Evolutionary conservation across 345 rosid genomes (phyloP).

Genomic region (Pugionium dolabratum): DNA sequence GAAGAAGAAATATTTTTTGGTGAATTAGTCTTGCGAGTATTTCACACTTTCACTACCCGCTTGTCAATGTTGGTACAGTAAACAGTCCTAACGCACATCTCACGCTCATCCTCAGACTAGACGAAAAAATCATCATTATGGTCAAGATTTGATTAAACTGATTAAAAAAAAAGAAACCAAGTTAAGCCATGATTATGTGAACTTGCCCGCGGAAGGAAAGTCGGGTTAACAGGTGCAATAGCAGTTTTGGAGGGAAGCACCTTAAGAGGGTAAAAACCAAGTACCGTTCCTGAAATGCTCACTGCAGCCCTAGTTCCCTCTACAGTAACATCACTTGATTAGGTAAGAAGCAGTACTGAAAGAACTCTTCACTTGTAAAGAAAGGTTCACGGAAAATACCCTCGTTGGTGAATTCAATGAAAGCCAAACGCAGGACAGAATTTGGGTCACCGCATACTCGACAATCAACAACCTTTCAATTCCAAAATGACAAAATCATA

Average conservation of each 20-base stretch:
- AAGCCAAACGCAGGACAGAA: conserved; percentile 92
- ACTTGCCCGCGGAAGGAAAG: conserved; percentile 90
- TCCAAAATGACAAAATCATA: conserved; percentile 9
- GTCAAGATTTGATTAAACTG: neutral
- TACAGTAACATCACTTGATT: conserved; percentile 45
- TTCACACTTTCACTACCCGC: conserved; percentile 47
- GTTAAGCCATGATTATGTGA: conserved; percentile 16
- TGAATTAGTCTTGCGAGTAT: no score
- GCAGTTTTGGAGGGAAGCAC: conserved; percentile 99
- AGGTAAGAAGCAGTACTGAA: conserved; percentile 11
- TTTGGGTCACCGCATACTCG: conserved; percentile 98
- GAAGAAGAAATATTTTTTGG: no score
- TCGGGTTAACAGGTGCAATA: conserved; percentile 98
- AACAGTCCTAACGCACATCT: conserved; percentile 96
- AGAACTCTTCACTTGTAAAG: conserved; percentile 18
- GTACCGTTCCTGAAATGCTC: conserved; percentile 82
- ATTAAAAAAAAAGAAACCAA: neutral
- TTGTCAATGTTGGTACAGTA: conserved; percentile 97
- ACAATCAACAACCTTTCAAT: conserved; percentile 78
- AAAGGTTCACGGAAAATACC: conserved; percentile 51
- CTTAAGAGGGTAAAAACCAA: conserved; percentile 87
- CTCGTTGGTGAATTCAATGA: conserved; percentile 85
- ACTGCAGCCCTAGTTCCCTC: conserved; percentile 90
- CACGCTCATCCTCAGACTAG: conserved; percentile 96
- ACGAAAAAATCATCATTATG: conserved; percentile 25